phyloP scores from a whole-genome alignment of 176 grass and related monocot species.

The Carex kokanica region DNA sequence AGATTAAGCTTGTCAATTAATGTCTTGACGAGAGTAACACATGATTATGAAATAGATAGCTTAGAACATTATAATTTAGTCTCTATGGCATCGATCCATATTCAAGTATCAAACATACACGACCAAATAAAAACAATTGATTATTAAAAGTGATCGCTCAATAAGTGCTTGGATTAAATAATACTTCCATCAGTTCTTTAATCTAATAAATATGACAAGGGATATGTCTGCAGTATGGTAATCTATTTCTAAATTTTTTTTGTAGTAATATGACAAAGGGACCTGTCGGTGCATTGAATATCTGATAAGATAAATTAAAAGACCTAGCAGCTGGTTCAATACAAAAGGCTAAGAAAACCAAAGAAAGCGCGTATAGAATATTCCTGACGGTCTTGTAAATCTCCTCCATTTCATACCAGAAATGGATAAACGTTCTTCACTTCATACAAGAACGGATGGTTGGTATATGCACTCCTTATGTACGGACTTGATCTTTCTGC shows the following conservation, averaged over 20 bases:
- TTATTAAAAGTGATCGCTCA: not conserved
- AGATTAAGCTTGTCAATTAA: not conserved
- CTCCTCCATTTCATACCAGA: conserved; percentile 1
- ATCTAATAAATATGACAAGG: no score
- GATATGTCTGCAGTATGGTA: not conserved
- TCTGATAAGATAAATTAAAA: not conserved
- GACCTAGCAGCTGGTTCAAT: not conserved
- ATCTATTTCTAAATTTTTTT: not conserved
- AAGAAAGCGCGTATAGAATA: conserved; percentile 12
- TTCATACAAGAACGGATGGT: not conserved
- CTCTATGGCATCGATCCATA: not conserved
- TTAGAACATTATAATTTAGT: not conserved
- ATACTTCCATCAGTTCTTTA: no score
- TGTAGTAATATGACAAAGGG: not conserved
- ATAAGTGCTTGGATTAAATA: not conserved
- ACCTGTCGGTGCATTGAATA: conserved; percentile 14
- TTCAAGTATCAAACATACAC: not conserved
- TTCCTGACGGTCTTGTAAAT: not conserved
- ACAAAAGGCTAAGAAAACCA: not conserved
- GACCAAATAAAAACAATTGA: not conserved
- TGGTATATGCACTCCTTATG: not conserved
- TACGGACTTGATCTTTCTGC: not conserved
- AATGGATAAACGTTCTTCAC: not conserved
- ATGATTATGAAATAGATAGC: not conserved
- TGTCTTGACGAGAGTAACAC: not conserved